Base-by-base conservation (phyloP, 2,329 filamentous ascomycete genomes). In the Calonectria hongkongensis region DNA sequence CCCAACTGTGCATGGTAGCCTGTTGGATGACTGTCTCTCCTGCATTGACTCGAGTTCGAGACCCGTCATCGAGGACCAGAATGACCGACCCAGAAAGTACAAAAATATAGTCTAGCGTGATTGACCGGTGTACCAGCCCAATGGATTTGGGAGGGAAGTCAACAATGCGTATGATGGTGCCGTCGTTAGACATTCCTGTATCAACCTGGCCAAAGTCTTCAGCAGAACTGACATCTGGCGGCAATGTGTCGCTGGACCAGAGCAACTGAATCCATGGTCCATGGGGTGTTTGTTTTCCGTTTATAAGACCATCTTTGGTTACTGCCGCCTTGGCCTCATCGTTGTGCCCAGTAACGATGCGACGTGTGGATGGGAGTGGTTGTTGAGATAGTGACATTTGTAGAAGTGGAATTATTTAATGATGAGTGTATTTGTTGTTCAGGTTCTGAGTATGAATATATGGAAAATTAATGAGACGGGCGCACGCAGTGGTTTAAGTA, bases 81-180 rank as follows among this genome's bases (percentile, higher is more conserved):
- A 12, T 25, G 28, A 60, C 54, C 6, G 54, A 18, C 18, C 54
- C 54, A 3, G 16, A 36, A 18, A 36, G 30, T 4, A 41, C 54
- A 41, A 39, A 60, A 9, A 60, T 25, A 9, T 60, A 60, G 16
- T 60, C 54, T n/a, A 60, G 54, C 18, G 54, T 60, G 33, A 41
- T 60, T n/a, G 54, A 36, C 12, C 54, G 54, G 21, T 60, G 54
- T 2, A 36, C 5, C 0, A 60, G 28, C 9, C 28, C 54, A 7
- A 15, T 60, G 15, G 54, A 21, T 18, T 60, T 36, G 0, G 54
- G 54, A 36, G 54, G 54, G 16, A 60, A 21, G 21, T 60, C 54
- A 12, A 60, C 30, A n/a, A 60, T 36, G 28, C 18, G 28, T 6
- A 60, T 33, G 8, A 36, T 36, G n/a, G 54, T 36, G 30, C 54